Evolutionary conservation across 805 yeast species (phyloP), one percentile per base, ranked within the genome.

Genomic region (Wickerhamiella azymoides): DNA sequence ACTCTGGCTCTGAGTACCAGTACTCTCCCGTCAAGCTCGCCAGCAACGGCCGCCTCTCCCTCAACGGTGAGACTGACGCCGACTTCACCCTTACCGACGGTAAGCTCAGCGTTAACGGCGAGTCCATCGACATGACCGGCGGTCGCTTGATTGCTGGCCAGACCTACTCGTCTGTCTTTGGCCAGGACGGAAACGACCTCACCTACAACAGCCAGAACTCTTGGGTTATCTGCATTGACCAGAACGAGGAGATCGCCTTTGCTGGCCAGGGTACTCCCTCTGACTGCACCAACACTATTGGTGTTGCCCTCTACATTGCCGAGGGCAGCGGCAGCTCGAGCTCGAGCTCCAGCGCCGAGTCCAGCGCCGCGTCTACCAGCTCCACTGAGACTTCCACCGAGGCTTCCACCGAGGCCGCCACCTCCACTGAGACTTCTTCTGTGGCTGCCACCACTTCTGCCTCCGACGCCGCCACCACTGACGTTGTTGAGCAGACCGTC

Each of bases 401-500:
- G 17, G 11, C 39, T 25, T 13, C 35, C n/a, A 13, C 45, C 18
- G 19, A 28, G 36, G 39, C 39, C n/a, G 21, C 33, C n/a, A n/a
- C 33, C 13, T 16, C 40, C 25, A 10, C 39, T 13, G 33, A 36
- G 9, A 30, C 18, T n/a, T 14, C 40, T 36, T 10, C 45, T 24
- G 39, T 39, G 38, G 27, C 41, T 7, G 33, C 40, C 10, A 21
- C 38, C 28, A 13, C 47, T 13, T 17, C 36, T 11, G 37, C 43
- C 13, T 13, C 33, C 3, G 33, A 13, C 33, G 37, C 24, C 8
- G 32, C 24, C 24, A 4, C 18, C 40, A 42, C 45, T 17, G 45
- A 35, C n/a, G 36, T 36, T 14, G 45, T 36, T 36, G 35, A 35
- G 27, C 32, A 42, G 45, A 42, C 40, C 45, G 45, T 42, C 36